Percentiles rank a stretch among this genome's conserved stretches.
Conservation (phyloP, 2,329 filamentous ascomycete species). For the Bimuria novae-zelandiae region DNA sequence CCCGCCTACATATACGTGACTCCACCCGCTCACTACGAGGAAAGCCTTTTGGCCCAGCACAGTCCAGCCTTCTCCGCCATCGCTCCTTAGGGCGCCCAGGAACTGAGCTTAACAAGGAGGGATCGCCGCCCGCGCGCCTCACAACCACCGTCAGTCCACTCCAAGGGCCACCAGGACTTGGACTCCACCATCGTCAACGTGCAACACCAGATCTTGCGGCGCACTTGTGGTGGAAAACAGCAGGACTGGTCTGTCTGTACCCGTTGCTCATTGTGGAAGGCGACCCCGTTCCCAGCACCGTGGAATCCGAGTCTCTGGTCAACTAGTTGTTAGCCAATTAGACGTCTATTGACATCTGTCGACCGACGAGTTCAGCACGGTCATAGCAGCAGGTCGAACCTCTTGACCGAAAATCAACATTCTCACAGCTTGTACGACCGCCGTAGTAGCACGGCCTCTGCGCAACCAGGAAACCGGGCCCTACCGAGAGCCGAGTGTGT, state of each 20-base stretch:
- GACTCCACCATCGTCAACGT: conserved; percentile 32
- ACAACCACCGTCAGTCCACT: conserved; percentile 37
- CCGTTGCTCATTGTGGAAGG: conserved; percentile 30
- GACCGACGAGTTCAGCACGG: conserved; percentile 35
- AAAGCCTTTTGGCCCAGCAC: conserved; percentile 46
- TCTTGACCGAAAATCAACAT: conserved; percentile 41
- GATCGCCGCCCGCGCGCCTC: conserved; percentile 51
- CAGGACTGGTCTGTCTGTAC: conserved; percentile 25
- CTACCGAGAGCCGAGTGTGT: conserved; percentile 43
- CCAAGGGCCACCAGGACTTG: conserved; percentile 20
- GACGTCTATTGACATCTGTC: conserved; percentile 20
- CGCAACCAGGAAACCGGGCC: conserved; percentile 53
- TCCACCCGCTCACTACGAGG: conserved; percentile 45
- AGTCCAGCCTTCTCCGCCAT: conserved; percentile 55
- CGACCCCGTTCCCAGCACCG: conserved; percentile 29
- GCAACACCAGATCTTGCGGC: conserved; percentile 42
- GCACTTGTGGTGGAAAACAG: conserved; percentile 26
- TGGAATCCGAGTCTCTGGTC: conserved; percentile 28
- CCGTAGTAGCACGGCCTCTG: conserved; percentile 52
- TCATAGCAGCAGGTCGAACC: conserved; percentile 32
- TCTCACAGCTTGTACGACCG: conserved; percentile 45
- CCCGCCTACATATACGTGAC: conserved; percentile 51
- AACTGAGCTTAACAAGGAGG: conserved; percentile 55
- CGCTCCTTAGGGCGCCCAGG: conserved; percentile 50
- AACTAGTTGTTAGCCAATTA: conserved; percentile 30